A percentile compares a stretch with the other conserved stretches of the same genome.
Evolutionary conservation across 768 basidiomycete species (phyloP).

Genomic region (Calocera viscosa): DNA sequence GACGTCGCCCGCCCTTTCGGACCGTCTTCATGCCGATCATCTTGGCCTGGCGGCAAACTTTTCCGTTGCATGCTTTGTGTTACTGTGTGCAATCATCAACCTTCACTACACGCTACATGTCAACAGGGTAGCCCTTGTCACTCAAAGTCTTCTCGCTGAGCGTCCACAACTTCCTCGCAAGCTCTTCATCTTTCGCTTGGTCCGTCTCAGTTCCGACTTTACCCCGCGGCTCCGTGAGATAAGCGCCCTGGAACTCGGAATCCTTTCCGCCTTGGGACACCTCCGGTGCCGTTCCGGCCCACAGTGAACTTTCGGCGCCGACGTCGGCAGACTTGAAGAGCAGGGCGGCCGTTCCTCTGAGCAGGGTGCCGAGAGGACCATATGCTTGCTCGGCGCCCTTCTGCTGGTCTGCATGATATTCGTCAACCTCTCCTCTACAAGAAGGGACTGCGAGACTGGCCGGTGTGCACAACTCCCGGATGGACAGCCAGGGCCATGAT

Average conservation of each 20-base stretch:
- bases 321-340: constrained; percentile 27
- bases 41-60: neutral
- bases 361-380: constrained; percentile 20
- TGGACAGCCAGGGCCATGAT: constrained; percentile 24
- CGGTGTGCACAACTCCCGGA: constrained; percentile 26
- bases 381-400: constrained; percentile 24
- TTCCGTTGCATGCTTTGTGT: neutral
- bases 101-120: neutral
- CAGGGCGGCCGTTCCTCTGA: constrained; percentile 21
- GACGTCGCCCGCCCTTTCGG: neutral
- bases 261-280: constrained; percentile 17
- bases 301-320: constrained; percentile 24
- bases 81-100: neutral
- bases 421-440: neutral
- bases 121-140: constrained; percentile 19
- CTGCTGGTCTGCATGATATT: constrained; percentile 19
- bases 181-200: constrained; percentile 22
- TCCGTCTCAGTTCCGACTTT: constrained; percentile 24
- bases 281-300: constrained; percentile 22
- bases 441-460: neutral
- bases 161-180: constrained; percentile 24
- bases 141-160: constrained; percentile 22
- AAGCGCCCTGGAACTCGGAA: constrained; percentile 22
- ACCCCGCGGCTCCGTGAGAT: constrained; percentile 25
- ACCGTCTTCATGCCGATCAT: constrained; percentile 1